A percentile compares a stretch with the other conserved stretches of the same genome.
Conservation (phyloP, 108 stramenopile genomes). For the Nitzschia putrida region DNA sequence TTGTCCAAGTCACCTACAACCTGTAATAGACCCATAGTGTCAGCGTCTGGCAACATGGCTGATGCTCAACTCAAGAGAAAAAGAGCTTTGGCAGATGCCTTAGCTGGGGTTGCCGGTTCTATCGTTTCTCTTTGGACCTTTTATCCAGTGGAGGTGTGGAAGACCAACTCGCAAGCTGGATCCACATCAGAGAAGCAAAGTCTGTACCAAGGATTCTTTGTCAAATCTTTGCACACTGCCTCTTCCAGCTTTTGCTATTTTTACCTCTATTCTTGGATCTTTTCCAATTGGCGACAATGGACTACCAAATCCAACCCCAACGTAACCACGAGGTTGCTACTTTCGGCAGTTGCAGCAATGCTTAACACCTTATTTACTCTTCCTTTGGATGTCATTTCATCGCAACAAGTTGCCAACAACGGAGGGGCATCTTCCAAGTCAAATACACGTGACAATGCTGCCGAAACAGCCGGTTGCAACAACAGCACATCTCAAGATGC, state of each 20-base stretch:
- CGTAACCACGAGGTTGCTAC: constrained; percentile 62
- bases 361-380: constrained; percentile 85
- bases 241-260: constrained; percentile 88
- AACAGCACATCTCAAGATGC: neutral
- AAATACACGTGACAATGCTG: neutral
- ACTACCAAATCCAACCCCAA: constrained; percentile 7
- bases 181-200: neutral
- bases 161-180: constrained; percentile 76
- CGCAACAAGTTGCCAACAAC: constrained; percentile 40
- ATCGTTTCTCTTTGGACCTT: constrained; percentile 83
- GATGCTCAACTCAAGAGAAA: constrained; percentile 10
- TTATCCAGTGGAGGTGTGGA: constrained; percentile 88
- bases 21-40: too few species aligned
- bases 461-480: neutral
- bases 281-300: constrained; percentile 43
- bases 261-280: constrained; percentile 79
- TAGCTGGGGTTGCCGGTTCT: constrained; percentile 79
- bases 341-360: constrained; percentile 85
- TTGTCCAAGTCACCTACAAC: neutral
- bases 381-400: constrained; percentile 87
- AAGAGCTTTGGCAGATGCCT: constrained; percentile 79
- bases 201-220: constrained; percentile 66
- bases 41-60: neutral
- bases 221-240: constrained; percentile 80
- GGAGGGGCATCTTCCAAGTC: constrained; percentile 35